Evolutionary conservation across 2,329 filamentous ascomycete genomes (phyloP), one percentile per base, ranked within the genome.

Genomic region (Claviceps monticola): DNA sequence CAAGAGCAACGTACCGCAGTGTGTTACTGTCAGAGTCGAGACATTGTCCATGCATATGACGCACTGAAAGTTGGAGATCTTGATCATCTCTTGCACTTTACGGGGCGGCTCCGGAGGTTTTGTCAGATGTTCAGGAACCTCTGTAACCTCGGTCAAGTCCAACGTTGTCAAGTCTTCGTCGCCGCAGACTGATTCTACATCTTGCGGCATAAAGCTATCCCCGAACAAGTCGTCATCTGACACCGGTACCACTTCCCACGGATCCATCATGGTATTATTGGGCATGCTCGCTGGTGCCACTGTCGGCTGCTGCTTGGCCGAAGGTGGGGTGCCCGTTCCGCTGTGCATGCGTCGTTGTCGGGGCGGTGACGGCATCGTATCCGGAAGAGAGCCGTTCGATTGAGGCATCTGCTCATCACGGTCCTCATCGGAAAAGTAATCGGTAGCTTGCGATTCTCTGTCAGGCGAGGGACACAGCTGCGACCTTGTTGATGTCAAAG

Each of bases 21-120:
- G 78, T 2, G 81, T 84, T 46, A 83, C 75, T 1, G 79, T 82
- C 54, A 84, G 59, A 29, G 71, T 68, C 1, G 72, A 74, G 26
- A 71, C 74, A 55, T 79, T 71, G 54, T 84, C 81, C 78, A 84
- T 80, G 64, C 81, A 84, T 53, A 84, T 84, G 44, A 80, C 78
- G 55, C 81, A 84, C 63, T 83, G 78, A 47, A 83, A 80, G 4
- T 70, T 68, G 45, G 72, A 69, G 16, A 84, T 63, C 61, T 76
- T 79, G 59, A 71, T 63, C 49, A 65, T 71, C 11, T 73, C 76
- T 49, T 76, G 74, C 48, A 70, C 67, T 51, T 72, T 68, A 11
- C 29, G 9, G 16, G 48, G 44, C 13, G 8, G 11, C 7, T 42
- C 19, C 11, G 70, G n/a, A 2, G 44, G 70, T 54, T 69, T 67